Conservation (phyloP, 75 land plant species). For the Pinus taeda region DNA sequence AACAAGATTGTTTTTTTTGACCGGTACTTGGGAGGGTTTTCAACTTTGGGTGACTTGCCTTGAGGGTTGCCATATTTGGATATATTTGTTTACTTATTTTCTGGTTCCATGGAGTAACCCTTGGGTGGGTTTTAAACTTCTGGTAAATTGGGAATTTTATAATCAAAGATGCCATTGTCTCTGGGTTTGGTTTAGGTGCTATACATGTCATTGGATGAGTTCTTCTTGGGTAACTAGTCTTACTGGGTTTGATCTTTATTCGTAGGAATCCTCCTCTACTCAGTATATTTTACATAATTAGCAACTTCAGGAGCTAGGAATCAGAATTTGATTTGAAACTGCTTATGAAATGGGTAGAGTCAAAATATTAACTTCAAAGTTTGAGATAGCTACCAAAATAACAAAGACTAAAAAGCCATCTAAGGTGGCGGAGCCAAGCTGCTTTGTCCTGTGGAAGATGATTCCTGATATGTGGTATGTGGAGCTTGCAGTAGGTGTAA, state of each 20-base stretch:
- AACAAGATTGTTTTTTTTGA: too few species aligned
- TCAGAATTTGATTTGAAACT: slow-evolving; percentile 34
- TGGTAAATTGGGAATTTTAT: too few species aligned
- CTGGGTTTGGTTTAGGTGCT: too few species aligned
- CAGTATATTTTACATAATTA: slow-evolving; percentile 44
- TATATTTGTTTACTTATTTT: too few species aligned
- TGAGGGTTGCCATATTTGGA: too few species aligned
- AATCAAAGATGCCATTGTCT: too few species aligned
- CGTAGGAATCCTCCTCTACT: slow-evolving; percentile 38
- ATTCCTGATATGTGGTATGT: slow-evolving; percentile 30
- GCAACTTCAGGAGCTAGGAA: slow-evolving; percentile 37
- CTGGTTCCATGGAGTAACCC: too few species aligned
- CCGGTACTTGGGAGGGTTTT: too few species aligned
- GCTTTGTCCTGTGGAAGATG: slow-evolving; percentile 43
- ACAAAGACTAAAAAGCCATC: background rate
- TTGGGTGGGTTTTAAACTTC: too few species aligned
- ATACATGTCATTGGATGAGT: too few species aligned
- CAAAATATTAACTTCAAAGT: slow-evolving; percentile 21
- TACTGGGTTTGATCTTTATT: background rate
- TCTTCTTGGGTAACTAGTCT: too few species aligned
- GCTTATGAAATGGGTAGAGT: slow-evolving; percentile 41
- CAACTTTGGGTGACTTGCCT: too few species aligned
- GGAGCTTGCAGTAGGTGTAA: slow-evolving; percentile 30
- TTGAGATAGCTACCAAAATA: slow-evolving; percentile 2
- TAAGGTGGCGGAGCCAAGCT: slow-evolving; percentile 12